Evolutionary conservation across 2,329 filamentous ascomycete species (phyloP), one percentile per base, ranked within the genome.

Genomic region (Aspergillus quadricinctus): DNA sequence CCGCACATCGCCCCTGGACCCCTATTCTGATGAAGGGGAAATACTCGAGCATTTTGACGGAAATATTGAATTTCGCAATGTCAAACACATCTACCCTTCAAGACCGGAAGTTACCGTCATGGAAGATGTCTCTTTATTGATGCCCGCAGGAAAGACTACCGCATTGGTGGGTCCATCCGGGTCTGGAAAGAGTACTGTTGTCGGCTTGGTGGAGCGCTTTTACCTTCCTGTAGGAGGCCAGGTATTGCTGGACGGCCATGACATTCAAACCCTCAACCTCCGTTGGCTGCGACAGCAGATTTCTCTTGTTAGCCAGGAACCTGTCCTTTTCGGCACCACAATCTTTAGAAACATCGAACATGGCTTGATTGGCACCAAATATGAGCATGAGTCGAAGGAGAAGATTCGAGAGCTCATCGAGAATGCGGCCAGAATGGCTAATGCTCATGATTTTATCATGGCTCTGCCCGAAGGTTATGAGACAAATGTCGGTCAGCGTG

Each of bases 51-150:
- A 83, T 21, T 81, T 96, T 1, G 79, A 88, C 57, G 94, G 94
- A 28, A 85, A 84, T 17, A 88, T 99, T 56, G 88, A 92, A 62
- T 82, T 99, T 48, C 84, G 87, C 63, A 83, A 90, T 64, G 81
- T 97, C 69, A 94, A 90, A 72, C 92, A 96, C 74, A 93, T 97
- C 65, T 97, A 99, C 67, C 94, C 94, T 3, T 96, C 92, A 5
- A 85, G 94, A 11, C 90, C 92, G 0, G 92, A 97, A 66, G 92
- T 96, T 3, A 84, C 86, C 1, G 89, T 97, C 41, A 93, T 97
- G 86, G 80, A 94, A 45, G 86, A 88, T 61, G 89, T 97, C 55
- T 89, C 80, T 55, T 82, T 99, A 1, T 74, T 82, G 0, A 88
- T 97, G 40, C 91, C 92, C 1, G 89, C 92, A 3, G 92, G 93